Conservation (phyloP, 2,329 filamentous ascomycete species). For the Epichloe glyceriae region DNA sequence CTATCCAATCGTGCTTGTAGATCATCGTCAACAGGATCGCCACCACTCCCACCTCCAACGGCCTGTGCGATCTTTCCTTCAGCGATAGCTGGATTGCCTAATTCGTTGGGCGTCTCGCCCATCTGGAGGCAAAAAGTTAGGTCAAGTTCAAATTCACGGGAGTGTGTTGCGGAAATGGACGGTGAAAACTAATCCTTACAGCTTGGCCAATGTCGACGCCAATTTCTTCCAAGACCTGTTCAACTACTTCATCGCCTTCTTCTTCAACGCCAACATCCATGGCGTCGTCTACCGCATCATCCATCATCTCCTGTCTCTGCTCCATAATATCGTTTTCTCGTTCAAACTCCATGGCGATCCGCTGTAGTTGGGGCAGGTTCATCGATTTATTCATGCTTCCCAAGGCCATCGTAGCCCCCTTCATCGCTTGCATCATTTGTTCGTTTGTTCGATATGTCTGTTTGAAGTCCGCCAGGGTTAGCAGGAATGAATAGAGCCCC, state of each 20-base stretch:
- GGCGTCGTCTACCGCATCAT: slow-evolving; percentile 94
- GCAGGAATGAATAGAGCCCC: background rate
- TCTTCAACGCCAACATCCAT: slow-evolving; percentile 85
- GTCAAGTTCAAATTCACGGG: background rate
- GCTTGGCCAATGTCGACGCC: slow-evolving; percentile 83
- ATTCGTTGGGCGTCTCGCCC: slow-evolving; percentile 76
- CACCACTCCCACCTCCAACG: slow-evolving; percentile 46
- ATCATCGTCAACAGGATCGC: slow-evolving; percentile 69
- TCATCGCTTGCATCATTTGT: slow-evolving; percentile 99
- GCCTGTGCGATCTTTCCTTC: slow-evolving; percentile 79
- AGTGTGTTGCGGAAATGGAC: background rate
- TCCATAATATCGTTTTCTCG: slow-evolving; percentile 99
- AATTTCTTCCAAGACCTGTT: slow-evolving; percentile 93
- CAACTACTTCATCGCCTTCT: slow-evolving; percentile 92
- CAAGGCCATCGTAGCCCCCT: slow-evolving; percentile 82
- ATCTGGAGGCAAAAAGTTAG: slow-evolving; percentile 42
- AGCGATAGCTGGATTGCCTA: slow-evolving; percentile 59
- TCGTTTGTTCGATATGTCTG: slow-evolving; percentile 96
- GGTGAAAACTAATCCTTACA: slow-evolving; percentile 39
- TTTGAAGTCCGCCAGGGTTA: slow-evolving; percentile 4
- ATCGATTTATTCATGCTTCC: slow-evolving; percentile 97
- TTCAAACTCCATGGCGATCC: slow-evolving; percentile 98
- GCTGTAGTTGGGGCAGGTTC: slow-evolving; percentile 89
- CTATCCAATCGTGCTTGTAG: slow-evolving; percentile 89
- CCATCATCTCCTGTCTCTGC: slow-evolving; percentile 98